These are phyloP conservation scores for Rhizopogon vesiculosus DNA, from an alignment of 768 basidiomycete genomes.

Conservation along the genomic window DNA sequence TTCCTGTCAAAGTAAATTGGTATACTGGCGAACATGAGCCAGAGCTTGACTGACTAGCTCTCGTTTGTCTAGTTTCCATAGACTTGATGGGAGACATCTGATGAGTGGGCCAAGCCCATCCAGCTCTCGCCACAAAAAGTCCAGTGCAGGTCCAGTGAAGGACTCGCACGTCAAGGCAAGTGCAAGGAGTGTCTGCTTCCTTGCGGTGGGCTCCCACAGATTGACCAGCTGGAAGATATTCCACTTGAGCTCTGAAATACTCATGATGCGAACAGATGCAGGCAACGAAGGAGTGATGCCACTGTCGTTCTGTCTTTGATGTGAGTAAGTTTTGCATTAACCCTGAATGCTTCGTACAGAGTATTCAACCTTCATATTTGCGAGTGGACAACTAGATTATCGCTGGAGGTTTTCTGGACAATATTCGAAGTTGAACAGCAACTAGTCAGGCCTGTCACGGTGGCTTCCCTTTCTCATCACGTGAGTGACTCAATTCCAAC, in stretches of 20 bases:
- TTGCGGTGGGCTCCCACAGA: no score
- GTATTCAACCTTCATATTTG: not conserved
- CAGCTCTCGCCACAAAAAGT: conserved; percentile 3
- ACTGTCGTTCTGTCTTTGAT: not conserved
- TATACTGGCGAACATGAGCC: no score
- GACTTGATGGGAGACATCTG: conserved; percentile 2
- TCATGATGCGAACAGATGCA: not conserved
- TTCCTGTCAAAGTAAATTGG: no score
- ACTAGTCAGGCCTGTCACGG: no score
- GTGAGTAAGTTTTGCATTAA: not conserved
- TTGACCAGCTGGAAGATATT: not conserved
- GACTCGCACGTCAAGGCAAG: conserved; percentile 7
- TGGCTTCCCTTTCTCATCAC: not conserved
- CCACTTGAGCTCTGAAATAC: not conserved
- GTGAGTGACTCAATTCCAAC: not conserved
- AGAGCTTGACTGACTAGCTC: not conserved
- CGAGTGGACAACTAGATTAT: no score
- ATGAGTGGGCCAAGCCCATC: not conserved
- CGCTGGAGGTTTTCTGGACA: no score
- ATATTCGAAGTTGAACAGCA: no score
- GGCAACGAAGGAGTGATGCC: no score
- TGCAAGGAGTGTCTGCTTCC: no score
- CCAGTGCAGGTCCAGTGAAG: conserved; percentile 5
- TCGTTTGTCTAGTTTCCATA: not conserved
- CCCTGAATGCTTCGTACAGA: not conserved